These are phyloP conservation scores for Vigna reflexopilosa DNA, from an alignment of 306 rosid genomes.

Conservation along the genomic window DNA sequence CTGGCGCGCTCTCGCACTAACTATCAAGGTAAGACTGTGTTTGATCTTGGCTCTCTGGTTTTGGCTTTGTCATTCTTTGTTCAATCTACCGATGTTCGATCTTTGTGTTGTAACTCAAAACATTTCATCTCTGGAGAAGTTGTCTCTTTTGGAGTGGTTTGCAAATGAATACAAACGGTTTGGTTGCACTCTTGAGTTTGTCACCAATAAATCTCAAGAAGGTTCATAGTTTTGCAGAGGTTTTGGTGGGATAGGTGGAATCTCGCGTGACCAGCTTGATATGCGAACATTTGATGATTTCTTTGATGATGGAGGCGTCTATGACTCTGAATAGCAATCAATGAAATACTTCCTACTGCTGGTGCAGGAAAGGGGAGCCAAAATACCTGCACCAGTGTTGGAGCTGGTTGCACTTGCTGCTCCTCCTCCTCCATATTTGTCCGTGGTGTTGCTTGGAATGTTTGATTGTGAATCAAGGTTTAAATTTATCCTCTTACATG, in stretches of 20 bases:
- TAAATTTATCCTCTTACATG: not conserved
- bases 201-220: slow-evolving; percentile 92
- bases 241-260: slow-evolving; percentile 93
- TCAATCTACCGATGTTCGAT: no score
- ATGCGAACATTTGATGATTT: slow-evolving; percentile 83
- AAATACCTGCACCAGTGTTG: slow-evolving; percentile 53
- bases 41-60: no score
- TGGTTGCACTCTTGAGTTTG: slow-evolving; percentile 90
- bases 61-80: no score
- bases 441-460: slow-evolving; percentile 37
- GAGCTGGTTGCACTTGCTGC: slow-evolving; percentile 47
- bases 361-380: slow-evolving; percentile 59
- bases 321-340: slow-evolving; percentile 65
- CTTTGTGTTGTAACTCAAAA: no score
- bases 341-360: slow-evolving; percentile 49
- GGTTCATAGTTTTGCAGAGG: slow-evolving; percentile 96
- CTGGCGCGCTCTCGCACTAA: no score
- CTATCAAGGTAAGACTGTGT: no score
- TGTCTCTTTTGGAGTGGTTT: slow-evolving; percentile 85
- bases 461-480: slow-evolving; percentile 43
- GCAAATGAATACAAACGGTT: slow-evolving; percentile 81
- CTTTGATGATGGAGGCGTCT: slow-evolving; percentile 67
- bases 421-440: slow-evolving; percentile 7
- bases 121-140: slow-evolving; percentile 51
- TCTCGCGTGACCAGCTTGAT: slow-evolving; percentile 93